These are phyloP conservation scores for Bombardia bombarda DNA, from an alignment of 495 filamentous ascomycete species.

Conservation along the genomic window DNA sequence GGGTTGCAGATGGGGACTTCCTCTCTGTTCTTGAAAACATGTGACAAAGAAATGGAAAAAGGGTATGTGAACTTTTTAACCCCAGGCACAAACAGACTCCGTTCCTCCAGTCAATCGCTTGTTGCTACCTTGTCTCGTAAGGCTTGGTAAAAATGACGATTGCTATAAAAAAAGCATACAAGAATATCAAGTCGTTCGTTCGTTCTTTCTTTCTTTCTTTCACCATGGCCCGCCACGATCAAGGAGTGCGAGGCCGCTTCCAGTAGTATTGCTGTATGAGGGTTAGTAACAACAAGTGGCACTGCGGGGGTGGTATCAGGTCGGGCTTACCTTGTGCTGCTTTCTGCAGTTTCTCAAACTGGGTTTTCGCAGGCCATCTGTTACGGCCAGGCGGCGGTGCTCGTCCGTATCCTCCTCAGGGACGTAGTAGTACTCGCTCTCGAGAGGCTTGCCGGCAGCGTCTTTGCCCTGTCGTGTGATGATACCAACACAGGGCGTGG, in stretches of 20 bases:
- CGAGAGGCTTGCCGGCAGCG: constrained; percentile 85
- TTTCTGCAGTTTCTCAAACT: constrained; percentile 83
- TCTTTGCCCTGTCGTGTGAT: constrained; percentile 91
- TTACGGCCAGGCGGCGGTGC: constrained; percentile 74
- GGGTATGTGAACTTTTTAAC: constrained; percentile 8
- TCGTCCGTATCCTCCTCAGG: constrained; percentile 78
- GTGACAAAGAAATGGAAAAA: constrained; percentile 3
- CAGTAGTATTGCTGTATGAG: constrained; percentile 80
- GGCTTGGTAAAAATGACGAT: too few species aligned
- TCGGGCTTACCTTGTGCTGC: constrained; percentile 77
- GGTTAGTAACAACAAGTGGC: constrained; percentile 15
- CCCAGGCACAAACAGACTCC: constrained; percentile 1
- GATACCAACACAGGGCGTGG: constrained; percentile 70
- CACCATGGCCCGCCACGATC: too few species aligned
- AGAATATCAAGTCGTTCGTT: too few species aligned
- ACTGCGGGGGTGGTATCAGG: background rate
- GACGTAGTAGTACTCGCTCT: constrained; percentile 97
- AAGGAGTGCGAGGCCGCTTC: constrained; percentile 62
- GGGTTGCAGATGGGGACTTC: background rate
- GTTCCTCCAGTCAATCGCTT: too few species aligned
- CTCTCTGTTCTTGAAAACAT: background rate
- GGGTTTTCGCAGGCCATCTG: constrained; percentile 76
- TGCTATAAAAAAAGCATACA: too few species aligned
- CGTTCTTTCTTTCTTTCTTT: too few species aligned
- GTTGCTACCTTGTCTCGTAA: too few species aligned